Evolutionary conservation across 2,329 filamentous ascomycete species (phyloP).

Genomic region (Exophiala aquamarina): DNA sequence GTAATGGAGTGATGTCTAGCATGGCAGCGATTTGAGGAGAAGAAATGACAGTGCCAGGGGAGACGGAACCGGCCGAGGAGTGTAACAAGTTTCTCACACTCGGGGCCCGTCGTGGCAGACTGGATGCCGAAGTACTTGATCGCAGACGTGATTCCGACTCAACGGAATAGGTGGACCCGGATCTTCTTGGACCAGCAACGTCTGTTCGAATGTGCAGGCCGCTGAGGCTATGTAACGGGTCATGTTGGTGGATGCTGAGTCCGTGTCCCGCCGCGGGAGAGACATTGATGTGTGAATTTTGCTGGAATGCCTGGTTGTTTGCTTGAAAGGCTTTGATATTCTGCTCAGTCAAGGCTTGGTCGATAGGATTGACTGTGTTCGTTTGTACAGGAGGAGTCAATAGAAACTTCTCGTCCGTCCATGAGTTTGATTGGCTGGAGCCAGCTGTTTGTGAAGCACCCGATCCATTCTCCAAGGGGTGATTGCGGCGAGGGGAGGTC

Average conservation of each 20-base stretch:
- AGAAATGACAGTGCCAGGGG: constrained; percentile 66
- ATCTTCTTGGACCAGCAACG: constrained; percentile 15
- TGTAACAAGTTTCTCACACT: constrained; percentile 44
- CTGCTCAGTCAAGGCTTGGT: constrained; percentile 12
- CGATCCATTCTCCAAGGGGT: too few species aligned
- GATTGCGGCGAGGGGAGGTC: too few species aligned
- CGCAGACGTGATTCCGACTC: constrained; percentile 36
- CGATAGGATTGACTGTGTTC: constrained; percentile 15
- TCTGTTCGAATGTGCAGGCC: constrained; percentile 28
- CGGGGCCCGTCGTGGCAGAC: constrained; percentile 44
- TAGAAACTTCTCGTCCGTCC: constrained; percentile 17
- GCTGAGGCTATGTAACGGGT: constrained; percentile 22
- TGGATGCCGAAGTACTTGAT: constrained; percentile 43
- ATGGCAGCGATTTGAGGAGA: constrained; percentile 74
- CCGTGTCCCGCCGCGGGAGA: constrained; percentile 1
- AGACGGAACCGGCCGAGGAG: constrained; percentile 45
- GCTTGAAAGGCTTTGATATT: constrained; percentile 11
- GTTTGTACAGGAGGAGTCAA: constrained; percentile 20
- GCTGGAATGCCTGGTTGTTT: constrained; percentile 22
- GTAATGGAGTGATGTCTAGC: constrained; percentile 76
- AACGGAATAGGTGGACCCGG: constrained; percentile 19
- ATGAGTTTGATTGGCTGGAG: constrained; percentile 1
- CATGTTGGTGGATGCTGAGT: constrained; percentile 9
- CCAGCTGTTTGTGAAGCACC: constrained; percentile 1
- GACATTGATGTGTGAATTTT: constrained; percentile 17